These are phyloP conservation scores for Coemansia javaensis DNA, from an alignment of 192 early-diverging fungal species.

Conservation along the genomic window DNA sequence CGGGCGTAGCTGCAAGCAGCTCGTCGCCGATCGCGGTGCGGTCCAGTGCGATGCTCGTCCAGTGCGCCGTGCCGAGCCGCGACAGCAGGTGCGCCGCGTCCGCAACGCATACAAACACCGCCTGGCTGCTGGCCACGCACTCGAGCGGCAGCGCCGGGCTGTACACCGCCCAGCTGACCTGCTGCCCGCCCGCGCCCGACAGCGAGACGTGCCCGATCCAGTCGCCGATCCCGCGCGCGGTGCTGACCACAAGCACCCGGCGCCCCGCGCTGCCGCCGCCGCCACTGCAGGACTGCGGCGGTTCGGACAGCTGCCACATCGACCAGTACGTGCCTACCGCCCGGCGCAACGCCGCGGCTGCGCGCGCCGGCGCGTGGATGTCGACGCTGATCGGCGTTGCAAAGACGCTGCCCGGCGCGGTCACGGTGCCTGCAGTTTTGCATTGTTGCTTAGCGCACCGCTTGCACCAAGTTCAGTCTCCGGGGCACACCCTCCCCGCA, in stretches of 20 bases:
- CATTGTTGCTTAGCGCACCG: too few species aligned
- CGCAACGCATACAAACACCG: slow-evolving; percentile 2
- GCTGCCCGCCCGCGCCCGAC: neutral
- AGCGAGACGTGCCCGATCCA: slow-evolving; percentile 7
- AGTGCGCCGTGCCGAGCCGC: neutral
- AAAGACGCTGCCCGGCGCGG: slow-evolving; percentile 14
- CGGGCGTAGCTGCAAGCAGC: neutral
- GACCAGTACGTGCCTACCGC: slow-evolving; percentile 24
- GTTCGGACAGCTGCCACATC: slow-evolving; percentile 28
- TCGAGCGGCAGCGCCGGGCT: neutral
- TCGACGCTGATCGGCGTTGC: slow-evolving; percentile 11
- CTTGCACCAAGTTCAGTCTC: too few species aligned
- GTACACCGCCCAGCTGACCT: slow-evolving; percentile 6
- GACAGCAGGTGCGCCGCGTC: slow-evolving; percentile 7
- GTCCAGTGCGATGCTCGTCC: slow-evolving; percentile 7
- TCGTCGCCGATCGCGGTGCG: slow-evolving; percentile 7
- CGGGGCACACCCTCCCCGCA: too few species aligned
- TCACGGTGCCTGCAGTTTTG: slow-evolving; percentile 13
- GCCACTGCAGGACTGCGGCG: neutral
- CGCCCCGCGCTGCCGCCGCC: neutral
- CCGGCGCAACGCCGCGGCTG: neutral
- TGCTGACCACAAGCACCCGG: slow-evolving; percentile 13
- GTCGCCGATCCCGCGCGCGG: slow-evolving; percentile 11
- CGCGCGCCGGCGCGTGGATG: slow-evolving; percentile 4
- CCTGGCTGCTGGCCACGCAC: neutral